Evolutionary conservation across 345 rosid genomes (phyloP).

Genomic region (Sonneratia alba): DNA sequence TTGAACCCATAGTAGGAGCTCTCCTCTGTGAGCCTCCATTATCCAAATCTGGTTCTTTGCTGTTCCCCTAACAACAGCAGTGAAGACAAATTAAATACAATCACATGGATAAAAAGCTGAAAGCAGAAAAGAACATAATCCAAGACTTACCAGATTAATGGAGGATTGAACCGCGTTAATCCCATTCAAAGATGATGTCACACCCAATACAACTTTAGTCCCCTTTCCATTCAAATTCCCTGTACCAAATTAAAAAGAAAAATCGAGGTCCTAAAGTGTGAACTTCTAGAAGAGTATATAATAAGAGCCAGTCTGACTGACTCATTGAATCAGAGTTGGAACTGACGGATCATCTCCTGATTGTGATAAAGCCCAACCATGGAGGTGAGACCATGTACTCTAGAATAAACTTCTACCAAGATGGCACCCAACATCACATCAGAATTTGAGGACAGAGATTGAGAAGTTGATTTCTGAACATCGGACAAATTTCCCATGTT

Average conservation of each 20-base stretch:
- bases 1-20: slow-evolving; percentile 40
- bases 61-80: slow-evolving; percentile 15
- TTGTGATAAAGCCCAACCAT: slow-evolving; percentile 22
- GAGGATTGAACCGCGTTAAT: slow-evolving; percentile 3
- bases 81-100: neutral
- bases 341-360: slow-evolving; percentile 26
- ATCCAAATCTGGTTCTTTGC: slow-evolving; percentile 19
- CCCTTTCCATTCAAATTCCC: slow-evolving; percentile 37
- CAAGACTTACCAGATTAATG: neutral
- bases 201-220: slow-evolving; percentile 43
- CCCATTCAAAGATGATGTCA: slow-evolving; percentile 32
- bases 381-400: slow-evolving; percentile 19
- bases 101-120: neutral
- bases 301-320: slow-evolving; percentile 20
- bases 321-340: slow-evolving; percentile 38
- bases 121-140: neutral
- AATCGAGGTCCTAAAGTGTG: slow-evolving; percentile 19
- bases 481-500: slow-evolving; percentile 16
- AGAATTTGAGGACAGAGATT: slow-evolving; percentile 17
- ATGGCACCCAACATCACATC: slow-evolving; percentile 16
- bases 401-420: slow-evolving; percentile 17
- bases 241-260: slow-evolving; percentile 33
- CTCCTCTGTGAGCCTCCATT: slow-evolving; percentile 39
- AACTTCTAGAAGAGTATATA: slow-evolving; percentile 7
- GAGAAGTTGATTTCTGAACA: slow-evolving; percentile 15